Evolutionary conservation across 805 yeast species (phyloP).

Genomic region (Candida ortonii): DNA sequence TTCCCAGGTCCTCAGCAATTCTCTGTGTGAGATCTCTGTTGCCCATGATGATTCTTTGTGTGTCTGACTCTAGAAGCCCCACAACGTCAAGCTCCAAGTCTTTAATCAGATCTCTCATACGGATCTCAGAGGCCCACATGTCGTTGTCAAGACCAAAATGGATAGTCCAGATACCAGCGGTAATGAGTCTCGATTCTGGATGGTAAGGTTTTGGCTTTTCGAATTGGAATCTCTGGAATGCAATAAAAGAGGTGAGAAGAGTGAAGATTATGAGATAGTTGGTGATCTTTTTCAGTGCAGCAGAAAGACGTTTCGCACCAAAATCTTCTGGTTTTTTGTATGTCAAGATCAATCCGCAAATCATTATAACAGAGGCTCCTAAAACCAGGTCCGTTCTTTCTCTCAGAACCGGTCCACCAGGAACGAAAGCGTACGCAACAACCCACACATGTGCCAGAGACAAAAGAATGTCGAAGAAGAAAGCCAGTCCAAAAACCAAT

Average conservation of each 20-base stretch:
- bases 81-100: slow-evolving; percentile 90
- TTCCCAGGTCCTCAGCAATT: slow-evolving; percentile 86
- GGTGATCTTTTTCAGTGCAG: slow-evolving; percentile 18
- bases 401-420: slow-evolving; percentile 83
- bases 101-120: slow-evolving; percentile 78
- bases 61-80: slow-evolving; percentile 89
- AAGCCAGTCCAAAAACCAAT: slow-evolving; percentile 46
- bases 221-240: slow-evolving; percentile 56
- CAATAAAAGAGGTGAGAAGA: slow-evolving; percentile 48
- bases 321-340: slow-evolving; percentile 26
- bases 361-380: slow-evolving; percentile 48
- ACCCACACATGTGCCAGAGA: slow-evolving; percentile 90
- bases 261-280: slow-evolving; percentile 35
- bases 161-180: slow-evolving; percentile 98
- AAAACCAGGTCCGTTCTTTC: slow-evolving; percentile 84
- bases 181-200: slow-evolving; percentile 67
- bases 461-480: slow-evolving; percentile 49
- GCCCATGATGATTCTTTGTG: slow-evolving; percentile 92
- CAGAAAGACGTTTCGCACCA: slow-evolving; percentile 7
- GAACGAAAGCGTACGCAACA: slow-evolving; percentile 98
- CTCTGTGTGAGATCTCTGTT: slow-evolving; percentile 91
- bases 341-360: slow-evolving; percentile 49
- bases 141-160: slow-evolving; percentile 97
- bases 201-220: slow-evolving; percentile 65
- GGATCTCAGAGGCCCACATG: slow-evolving; percentile 93